Base-by-base conservation (phyloP, 78 protist species). In the Tieghemostelium lacteum region DNA sequence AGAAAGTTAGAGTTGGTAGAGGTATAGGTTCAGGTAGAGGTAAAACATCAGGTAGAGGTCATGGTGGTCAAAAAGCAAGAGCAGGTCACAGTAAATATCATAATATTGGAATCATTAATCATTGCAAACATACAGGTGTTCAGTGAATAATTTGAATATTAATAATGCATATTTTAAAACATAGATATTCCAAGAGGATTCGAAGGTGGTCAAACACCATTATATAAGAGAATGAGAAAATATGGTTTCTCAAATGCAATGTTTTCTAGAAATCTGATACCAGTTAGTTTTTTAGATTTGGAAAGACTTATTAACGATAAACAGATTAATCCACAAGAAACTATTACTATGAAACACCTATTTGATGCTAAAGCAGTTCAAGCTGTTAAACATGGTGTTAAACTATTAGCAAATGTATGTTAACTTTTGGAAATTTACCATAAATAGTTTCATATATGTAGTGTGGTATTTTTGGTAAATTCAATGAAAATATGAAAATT, bases 141-240 rank as follows among this genome's bases (percentile, higher is more conserved):
- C 8, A 49, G 54, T 8, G 12, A 49, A 49, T 49, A 12, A 49
- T 49, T 16, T 16, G 12, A 49, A 49, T 49, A 8, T 49, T 16
- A 49, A 49, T 49, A n/a, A n/a, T n/a, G n/a, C n/a, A n/a, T n/a
- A n/a, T n/a, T n/a, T n/a, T n/a, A n/a, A 60, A 1, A 61, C 2
- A 26, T 78, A 73, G 86, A 85, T 74, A 76, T 78, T 24, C 77
- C 88, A 67, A 63, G 77, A 52, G 92, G 71, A 69, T 95, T 95
- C 24, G 97, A 95, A 80, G 97, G 97, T 42, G 97, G 97, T 66
- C 97, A 95, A 88, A 95, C 93, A 50, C 95, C 95, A 65, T 77
- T 95, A 26, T 85, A 31, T 71, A 92, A 87, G 66, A 73, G 42
- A 31, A 70, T 95, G 78, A 89, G 94, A 50, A 95, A 95, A 77